Base-by-base conservation (phyloP, 2,329 filamentous ascomycete genomes). In the Apiospora sp. region DNA sequence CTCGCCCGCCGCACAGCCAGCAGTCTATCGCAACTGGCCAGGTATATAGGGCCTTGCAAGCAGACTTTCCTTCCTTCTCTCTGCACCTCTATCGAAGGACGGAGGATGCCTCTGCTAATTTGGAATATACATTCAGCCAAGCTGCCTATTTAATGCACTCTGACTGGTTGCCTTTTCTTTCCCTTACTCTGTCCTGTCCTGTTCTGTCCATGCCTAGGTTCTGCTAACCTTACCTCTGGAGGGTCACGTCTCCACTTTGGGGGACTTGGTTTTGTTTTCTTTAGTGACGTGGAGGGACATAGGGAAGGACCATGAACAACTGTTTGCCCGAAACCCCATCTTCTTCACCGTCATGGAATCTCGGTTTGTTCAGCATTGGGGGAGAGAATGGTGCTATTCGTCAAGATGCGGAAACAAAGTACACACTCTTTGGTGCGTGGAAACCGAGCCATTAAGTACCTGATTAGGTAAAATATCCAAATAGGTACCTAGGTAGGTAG, bases 261-360 rank as follows among this genome's bases (percentile, higher is more conserved):
- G 16, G 6, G 7, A 61, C 30, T 37, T 4, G 30, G 54, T 37
- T 61, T 61, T 61, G 30, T 61, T 61, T 61, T 61, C 30, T 37
- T 61, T 61, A 61, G 30, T 37, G 54, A 61, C 54, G 54, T 61
- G 54, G 54, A 61, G n/a, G 54, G 54, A 16, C 27, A 34, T 34
- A 58, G 30, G 27, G 37, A 19, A 61, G 54, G 34, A 37, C 34
- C 54, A 37, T 34, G 54, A 37, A 61, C 54, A 61, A 61, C 27
- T 19, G 51, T 16, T 58, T 14, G 16, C 51, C 27, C 51, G 27
- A 13, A 54, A 54, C n/a, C 24, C 49, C n/a, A 14, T 30, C 49
- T 27, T 16, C 49, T 49, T 49, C 46, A 10, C 46, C 46, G 46
- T 49, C 22, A n/a, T 49, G 22, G 4, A 4, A n/a, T 7, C 0